Base-by-base conservation (phyloP, 495 filamentous ascomycete species). In the Rostrohypoxylon terebratum region DNA sequence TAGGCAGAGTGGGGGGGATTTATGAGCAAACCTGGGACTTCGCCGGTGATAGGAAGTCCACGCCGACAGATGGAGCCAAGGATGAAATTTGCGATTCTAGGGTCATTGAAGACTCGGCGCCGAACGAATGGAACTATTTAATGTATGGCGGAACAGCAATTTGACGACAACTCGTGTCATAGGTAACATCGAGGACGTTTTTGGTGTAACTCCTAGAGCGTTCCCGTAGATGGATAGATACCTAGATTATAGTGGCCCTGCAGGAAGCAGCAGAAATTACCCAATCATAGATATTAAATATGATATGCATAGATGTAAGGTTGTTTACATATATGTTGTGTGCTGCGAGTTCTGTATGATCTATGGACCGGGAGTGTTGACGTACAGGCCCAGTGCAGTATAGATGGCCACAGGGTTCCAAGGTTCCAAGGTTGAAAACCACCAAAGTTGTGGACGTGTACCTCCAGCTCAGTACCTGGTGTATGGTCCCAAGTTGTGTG, bases 131-230 rank as follows among this genome's bases (percentile, higher is more conserved):
- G 33, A 50, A 40, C 1, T n/a, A 23, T 47, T 69, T 64, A 69
- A 69, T 69, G 48, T 65, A 66, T 65, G 65, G 60, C n/a, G n/a
- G 60, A 66, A 36, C 28, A 65, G 60, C 55, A 64, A 28, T 21
- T 38, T 64, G 21, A 36, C 28, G 38, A 59, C 31, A 68, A 6
- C 36, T 72, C 59, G 59, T 63, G 64, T 54, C 11, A 16, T n/a
- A n/a, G n/a, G n/a, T n/a, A 54, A 16, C 25, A 62, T 55, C 31
- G 5, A 51, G 7, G 13, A 50, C 25, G 16, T 36, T 40, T 40
- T 66, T 63, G 33, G 48, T 62, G 48, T 31, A 62, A 31, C 62
- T 10, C n/a, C 31, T 34, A 34, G 58, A 25, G 47, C n/a, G 36
- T 61, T 7, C 9, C 8, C 2, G 28, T 25, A 13, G 47, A 45